Evolutionary conservation across 2,329 filamentous ascomycete species (phyloP), one percentile per base, ranked within the genome.

Genomic region (Paramyrothecium roridum): DNA sequence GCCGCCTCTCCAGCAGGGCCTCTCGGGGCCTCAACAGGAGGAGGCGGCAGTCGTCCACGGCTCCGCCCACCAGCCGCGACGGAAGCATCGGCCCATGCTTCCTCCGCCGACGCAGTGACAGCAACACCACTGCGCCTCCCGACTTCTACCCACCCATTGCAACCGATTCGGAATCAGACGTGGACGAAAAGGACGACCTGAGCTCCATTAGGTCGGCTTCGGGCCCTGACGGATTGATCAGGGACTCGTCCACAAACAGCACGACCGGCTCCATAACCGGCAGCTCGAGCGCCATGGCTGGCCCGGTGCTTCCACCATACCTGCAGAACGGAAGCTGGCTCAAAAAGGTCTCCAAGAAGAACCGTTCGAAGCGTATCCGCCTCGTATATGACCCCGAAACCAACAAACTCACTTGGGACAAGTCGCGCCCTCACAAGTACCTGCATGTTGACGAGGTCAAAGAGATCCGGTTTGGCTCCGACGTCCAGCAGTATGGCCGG

Each of bases 361-460:
- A 81, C 62, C 86, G 87, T 59, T 77, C 81, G 54, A 91, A 95
- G 68, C 83, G 82, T 23, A 85, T 97, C 63, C 76, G 76, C 26
- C 77, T 88, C 34, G 84, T 88, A 52, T 84, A 98, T 22, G 91
- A 98, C 65, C 81, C 89, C 22, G 89, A 93, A 65, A 84, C 89
- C 2, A 93, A 90, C 57, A 95, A 92, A 71, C 90, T 99, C 22
- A 89, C 83, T 23, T 98, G 93, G 93, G 90, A 96, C 70, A 83
- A 86, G 49, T 84, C 82, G 10, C 86, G 90, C 37, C 87, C 89
- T 1, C 84, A 86, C 22, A 98, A 97, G 70, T 86, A 85, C 53
- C 89, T 99, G 60, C 96, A 96, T 70, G 90, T 99, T 59, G 95
- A 99, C 66, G 92, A 98, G 69, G 93, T 99, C 65, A 89, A 90